These are phyloP conservation scores for Athelia sp. DNA, from an alignment of 1,284 basidiomycete genomes.

Conservation along the genomic window DNA sequence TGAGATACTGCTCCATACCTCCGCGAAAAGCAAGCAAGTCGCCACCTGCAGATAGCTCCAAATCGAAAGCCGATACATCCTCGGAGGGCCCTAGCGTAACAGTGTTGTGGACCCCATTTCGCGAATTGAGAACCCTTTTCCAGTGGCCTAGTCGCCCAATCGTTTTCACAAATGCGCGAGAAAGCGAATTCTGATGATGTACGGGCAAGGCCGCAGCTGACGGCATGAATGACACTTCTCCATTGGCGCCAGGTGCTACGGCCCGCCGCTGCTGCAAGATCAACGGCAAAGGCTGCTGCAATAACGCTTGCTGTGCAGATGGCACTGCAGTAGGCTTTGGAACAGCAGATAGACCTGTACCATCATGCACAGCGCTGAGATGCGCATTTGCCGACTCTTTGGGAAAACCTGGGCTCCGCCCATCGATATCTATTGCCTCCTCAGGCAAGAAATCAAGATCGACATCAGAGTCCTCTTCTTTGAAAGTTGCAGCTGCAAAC, in stretches of 20 bases:
- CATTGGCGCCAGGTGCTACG: too few species aligned
- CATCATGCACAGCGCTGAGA: conserved; percentile 22
- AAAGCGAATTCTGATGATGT: conserved; percentile 63
- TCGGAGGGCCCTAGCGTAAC: conserved; percentile 34
- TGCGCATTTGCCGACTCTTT: conserved; percentile 37
- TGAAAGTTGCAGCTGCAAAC: conserved; percentile 54
- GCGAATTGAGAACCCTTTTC: conserved; percentile 69
- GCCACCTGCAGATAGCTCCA: conserved; percentile 52
- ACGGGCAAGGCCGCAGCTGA: conserved; percentile 43
- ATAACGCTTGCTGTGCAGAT: conserved; percentile 23
- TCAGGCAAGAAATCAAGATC: conserved; percentile 67
- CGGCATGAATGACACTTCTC: conserved; percentile 29
- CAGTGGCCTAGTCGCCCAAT: conserved; percentile 78
- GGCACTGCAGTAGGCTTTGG: conserved; percentile 7
- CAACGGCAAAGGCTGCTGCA: conserved; percentile 36
- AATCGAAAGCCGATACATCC: conserved; percentile 63
- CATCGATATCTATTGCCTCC: conserved; percentile 21
- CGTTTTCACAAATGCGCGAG: conserved; percentile 75
- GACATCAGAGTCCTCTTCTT: conserved; percentile 69
- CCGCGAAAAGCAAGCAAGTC: conserved; percentile 57
- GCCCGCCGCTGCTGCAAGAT: conserved; percentile 24
- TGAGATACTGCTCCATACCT: conserved; percentile 62
- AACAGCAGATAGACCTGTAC: conserved; percentile 5
- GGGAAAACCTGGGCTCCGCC: conserved; percentile 22
- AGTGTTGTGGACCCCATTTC: conserved; percentile 32